phyloP scores from a whole-genome alignment of 225 moss, liverwort and hornwort species.

The Pseudoscleropodium purum region DNA sequence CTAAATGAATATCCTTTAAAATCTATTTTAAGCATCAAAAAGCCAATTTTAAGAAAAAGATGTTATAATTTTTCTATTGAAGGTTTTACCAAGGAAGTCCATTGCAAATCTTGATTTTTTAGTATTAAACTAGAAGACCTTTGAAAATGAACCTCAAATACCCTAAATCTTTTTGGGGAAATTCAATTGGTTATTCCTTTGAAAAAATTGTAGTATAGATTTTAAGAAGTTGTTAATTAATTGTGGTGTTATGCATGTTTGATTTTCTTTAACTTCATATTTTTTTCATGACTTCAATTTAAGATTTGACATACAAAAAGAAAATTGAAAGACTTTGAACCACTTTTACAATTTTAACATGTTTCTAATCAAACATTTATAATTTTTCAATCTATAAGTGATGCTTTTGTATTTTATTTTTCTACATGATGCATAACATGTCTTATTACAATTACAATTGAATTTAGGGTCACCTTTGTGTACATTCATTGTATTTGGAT shows the following conservation, averaged over 20 bases:
- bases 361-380: background rate
- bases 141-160: background rate
- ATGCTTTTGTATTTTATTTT: background rate
- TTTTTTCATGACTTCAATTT: background rate
- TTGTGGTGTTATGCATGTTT: background rate
- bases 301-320: background rate
- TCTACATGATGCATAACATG: rapidly evolving
- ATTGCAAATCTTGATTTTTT: background rate
- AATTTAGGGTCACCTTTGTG: background rate
- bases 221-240: rapidly evolving
- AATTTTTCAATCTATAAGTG: background rate
- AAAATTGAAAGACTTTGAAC: background rate
- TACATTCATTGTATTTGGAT: background rate
- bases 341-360: background rate
- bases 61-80: background rate
- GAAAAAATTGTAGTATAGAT: background rate
- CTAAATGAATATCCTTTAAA: background rate
- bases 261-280: background rate
- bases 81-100: background rate
- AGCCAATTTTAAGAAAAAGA: background rate
- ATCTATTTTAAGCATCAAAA: background rate
- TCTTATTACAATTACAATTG: background rate
- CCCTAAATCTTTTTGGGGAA: background rate
- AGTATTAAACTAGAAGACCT: background rate
- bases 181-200: background rate